These are phyloP conservation scores for Salix arbutifolia DNA, from an alignment of 345 rosid genomes.

Conservation along the genomic window DNA sequence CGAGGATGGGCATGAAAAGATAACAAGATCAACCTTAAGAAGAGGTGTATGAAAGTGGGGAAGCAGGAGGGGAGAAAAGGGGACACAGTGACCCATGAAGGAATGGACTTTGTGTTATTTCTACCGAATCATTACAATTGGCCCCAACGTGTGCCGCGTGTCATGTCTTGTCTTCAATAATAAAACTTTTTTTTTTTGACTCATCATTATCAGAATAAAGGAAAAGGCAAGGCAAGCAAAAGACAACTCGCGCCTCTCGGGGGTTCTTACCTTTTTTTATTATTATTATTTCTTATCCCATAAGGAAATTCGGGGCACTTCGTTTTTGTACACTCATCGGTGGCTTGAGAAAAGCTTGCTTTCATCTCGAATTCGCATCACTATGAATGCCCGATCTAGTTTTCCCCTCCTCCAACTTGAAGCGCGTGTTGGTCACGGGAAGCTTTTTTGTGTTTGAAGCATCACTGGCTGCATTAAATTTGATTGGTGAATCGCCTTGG, in stretches of 20 bases:
- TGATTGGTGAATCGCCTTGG: no score
- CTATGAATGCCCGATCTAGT: not conserved
- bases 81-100: slow-evolving; percentile 13
- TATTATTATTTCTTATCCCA: not conserved
- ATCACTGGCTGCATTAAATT: no score
- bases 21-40: no score
- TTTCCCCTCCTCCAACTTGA: not conserved
- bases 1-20: not conserved
- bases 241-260: slow-evolving; percentile 25
- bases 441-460: not conserved
- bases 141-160: slow-evolving; percentile 32
- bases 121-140: slow-evolving; percentile 16
- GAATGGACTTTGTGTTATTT: not conserved
- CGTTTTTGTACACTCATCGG: not conserved
- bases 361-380: not conserved
- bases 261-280: slow-evolving; percentile 4
- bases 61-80: slow-evolving; percentile 20
- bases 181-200: slow-evolving; percentile 4
- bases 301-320: not conserved
- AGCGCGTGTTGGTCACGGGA: not conserved
- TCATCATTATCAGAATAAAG: slow-evolving; percentile 1
- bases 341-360: not conserved
- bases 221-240: not conserved
- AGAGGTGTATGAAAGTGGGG: slow-evolving; percentile 22
- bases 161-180: not conserved